Base-by-base conservation (phyloP, 371 early-diverging fungal genomes). In the Rhizomucor miehei region DNA sequence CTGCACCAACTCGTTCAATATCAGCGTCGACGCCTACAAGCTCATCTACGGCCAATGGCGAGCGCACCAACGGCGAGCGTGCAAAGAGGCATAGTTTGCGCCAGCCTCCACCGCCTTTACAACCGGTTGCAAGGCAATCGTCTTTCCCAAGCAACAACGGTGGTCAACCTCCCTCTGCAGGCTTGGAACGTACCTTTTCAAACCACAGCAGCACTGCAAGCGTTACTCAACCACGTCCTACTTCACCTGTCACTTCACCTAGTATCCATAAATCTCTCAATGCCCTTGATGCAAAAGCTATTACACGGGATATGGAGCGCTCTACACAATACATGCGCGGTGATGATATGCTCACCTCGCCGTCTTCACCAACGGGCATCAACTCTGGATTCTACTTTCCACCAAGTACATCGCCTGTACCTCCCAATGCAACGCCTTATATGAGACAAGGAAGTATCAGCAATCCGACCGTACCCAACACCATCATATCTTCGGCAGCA, bases 231-330 rank as follows among this genome's bases (percentile, higher is more conserved):
- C 76, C 60, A 35, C 58, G 66, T 10, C 79, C 81, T 0, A 71
- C 80, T 1, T 67, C 69, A 24, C 67, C 76, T 21, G 55, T 71
- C 20, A 63, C 68, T 19, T 75, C 62, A 12, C 71, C 73, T 3
- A 69, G 74, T 17, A 72, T 80, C 17, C 75, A 77, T 48, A 81
- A 80, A 52, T 80, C 80, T 2, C 47, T 83, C 0, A 75, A 69
- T 20, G 80, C 81, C 17, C 67, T 87, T 16, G 86, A 87, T 48
- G 84, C 85, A n/a, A 83, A 79, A 48, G 71, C 76, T 12, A 81
- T 85, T 63, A 72, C 80, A 11, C 67, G 77, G 12, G 83, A 87
- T 44, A 82, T 82, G 67, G 73, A 77, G 57, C 69, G 53, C 41
- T 76, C 59, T 34, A 67, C 63, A 12, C 66, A 52, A 52, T 75